These are phyloP conservation scores for Coprinopsis cinerea DNA, from an alignment of 768 basidiomycete genomes.

Conservation along the genomic window DNA sequence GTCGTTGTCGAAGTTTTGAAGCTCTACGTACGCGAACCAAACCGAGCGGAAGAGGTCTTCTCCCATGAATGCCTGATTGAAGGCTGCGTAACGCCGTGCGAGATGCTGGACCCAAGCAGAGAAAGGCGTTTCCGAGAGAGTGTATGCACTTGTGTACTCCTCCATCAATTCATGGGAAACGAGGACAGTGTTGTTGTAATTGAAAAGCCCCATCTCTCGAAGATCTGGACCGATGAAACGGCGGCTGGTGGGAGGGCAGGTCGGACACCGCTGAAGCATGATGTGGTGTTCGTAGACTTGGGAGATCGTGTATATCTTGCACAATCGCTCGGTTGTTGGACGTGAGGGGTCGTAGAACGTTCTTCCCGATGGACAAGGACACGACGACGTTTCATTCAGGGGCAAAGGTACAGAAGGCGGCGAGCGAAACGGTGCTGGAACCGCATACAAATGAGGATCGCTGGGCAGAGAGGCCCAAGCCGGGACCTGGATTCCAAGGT, in stretches of 20 bases:
- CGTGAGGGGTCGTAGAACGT: background rate
- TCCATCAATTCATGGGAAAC: constrained; percentile 29
- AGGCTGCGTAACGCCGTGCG: constrained; percentile 16
- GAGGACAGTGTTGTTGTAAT: constrained; percentile 25
- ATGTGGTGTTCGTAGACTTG: constrained; percentile 4
- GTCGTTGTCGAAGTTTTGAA: constrained; percentile 18
- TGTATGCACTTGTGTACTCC: constrained; percentile 26
- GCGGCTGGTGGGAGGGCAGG: constrained; percentile 6
- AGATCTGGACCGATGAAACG: constrained; percentile 27
- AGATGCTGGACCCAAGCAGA: constrained; percentile 20
- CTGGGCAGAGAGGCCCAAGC: constrained; percentile 11
- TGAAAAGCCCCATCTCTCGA: constrained; percentile 24
- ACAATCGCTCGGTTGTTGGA: background rate
- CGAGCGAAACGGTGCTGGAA: background rate
- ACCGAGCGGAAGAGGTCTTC: constrained; percentile 23
- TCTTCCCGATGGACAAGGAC: constrained; percentile 8
- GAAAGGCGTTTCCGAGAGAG: constrained; percentile 31
- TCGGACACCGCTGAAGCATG: constrained; percentile 14
- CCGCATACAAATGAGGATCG: constrained; percentile 4
- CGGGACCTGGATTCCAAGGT: constrained; percentile 13
- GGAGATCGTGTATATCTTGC: constrained; percentile 12
- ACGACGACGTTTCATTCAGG: constrained; percentile 8
- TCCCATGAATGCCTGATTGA: constrained; percentile 17
- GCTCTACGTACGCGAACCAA: constrained; percentile 28
- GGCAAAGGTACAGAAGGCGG: constrained; percentile 1